Evolutionary conservation across 345 rosid species (phyloP).

Genomic region (Litchi chinensis): DNA sequence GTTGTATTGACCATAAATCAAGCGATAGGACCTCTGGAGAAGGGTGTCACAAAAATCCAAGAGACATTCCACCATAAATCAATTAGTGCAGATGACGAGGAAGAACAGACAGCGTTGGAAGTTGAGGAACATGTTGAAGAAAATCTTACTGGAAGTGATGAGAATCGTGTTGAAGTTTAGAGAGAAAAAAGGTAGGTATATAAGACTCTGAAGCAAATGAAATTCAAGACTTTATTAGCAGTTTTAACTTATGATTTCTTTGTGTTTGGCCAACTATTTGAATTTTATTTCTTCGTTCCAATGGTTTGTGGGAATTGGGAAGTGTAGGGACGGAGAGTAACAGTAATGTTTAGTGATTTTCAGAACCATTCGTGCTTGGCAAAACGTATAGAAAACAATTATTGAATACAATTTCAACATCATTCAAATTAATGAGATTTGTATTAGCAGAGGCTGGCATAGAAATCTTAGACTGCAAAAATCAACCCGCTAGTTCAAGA

Average conservation of each 20-base stretch:
- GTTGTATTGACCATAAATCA: constrained; percentile 85
- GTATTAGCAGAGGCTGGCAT: background rate
- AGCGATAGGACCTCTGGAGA: constrained; percentile 84
- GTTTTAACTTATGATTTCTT: background rate
- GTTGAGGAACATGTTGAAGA: constrained; percentile 34
- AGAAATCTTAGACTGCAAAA: background rate
- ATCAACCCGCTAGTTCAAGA: background rate
- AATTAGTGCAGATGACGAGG: constrained; percentile 34
- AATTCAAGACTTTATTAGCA: background rate
- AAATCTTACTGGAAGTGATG: constrained; percentile 8
- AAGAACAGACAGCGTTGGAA: constrained; percentile 38
- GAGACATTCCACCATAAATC: constrained; percentile 54
- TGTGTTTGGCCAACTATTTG: background rate
- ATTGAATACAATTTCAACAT: background rate
- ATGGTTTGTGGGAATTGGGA: no score
- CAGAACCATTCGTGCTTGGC: background rate
- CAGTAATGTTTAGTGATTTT: background rate
- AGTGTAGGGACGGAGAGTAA: no score
- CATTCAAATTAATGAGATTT: background rate
- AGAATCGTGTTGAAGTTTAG: constrained; percentile 5
- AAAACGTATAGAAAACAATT: background rate
- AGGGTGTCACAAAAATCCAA: constrained; percentile 82
- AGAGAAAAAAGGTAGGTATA: background rate
- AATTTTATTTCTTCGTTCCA: background rate
- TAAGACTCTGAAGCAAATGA: background rate